These are phyloP conservation scores for Suhomyces anneliseae DNA, from an alignment of 1,139 yeast species.

Conservation along the genomic window DNA sequence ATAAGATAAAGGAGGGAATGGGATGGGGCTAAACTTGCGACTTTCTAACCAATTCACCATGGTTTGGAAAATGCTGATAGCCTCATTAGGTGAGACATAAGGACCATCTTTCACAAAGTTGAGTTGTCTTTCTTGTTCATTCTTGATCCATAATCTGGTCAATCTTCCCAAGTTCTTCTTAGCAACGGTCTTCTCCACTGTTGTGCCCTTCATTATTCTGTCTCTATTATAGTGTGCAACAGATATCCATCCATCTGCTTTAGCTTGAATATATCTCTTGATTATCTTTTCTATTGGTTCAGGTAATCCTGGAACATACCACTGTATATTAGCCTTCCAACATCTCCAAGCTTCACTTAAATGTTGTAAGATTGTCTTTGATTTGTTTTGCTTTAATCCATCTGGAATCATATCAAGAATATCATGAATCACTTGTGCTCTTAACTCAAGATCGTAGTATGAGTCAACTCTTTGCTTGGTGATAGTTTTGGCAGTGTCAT, in stretches of 20 bases:
- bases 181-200: conserved; percentile 92
- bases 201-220: conserved; percentile 80
- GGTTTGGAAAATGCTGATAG: conserved; percentile 79
- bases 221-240: conserved; percentile 93
- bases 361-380: conserved; percentile 88
- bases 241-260: conserved; percentile 96
- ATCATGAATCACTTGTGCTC: conserved; percentile 95
- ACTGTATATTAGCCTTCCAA: conserved; percentile 98
- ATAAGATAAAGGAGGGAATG: conserved; percentile 90
- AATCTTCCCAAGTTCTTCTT: conserved; percentile 89
- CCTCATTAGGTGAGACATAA: conserved; percentile 80
- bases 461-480: conserved; percentile 96
- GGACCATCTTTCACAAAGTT: conserved; percentile 87
- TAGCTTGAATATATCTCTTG: conserved; percentile 85
- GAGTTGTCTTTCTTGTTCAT: conserved; percentile 87
- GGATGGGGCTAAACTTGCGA: conserved; percentile 80
- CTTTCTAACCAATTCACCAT: conserved; percentile 94
- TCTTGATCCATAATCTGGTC: conserved; percentile 88
- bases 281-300: conserved; percentile 85
- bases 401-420: conserved; percentile 97
- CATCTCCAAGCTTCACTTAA: conserved; percentile 98
- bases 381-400: conserved; percentile 83
- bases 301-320: conserved; percentile 98
- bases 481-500: conserved; percentile 89
- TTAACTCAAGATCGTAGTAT: conserved; percentile 85